Evolutionary conservation across 2,329 filamentous ascomycete species (phyloP), one percentile per base, ranked within the genome.

Genomic region (Fusarium fracticaudum): DNA sequence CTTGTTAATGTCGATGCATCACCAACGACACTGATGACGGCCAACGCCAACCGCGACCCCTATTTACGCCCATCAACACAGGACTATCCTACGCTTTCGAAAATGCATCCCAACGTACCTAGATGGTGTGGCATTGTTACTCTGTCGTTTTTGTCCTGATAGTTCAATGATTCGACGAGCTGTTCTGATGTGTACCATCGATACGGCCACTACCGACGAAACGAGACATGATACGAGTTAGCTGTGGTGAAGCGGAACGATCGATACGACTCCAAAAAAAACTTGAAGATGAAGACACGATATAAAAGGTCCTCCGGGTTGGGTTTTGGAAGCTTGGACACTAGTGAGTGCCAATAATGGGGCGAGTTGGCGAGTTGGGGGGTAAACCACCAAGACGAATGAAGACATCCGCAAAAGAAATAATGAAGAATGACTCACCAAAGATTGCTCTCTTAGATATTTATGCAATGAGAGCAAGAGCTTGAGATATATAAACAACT

Each of bases 21-120:
- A 31, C 48, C 41, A 29, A 44, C 24, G 35, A 17, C 26, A 24
- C 29, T 26, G 62, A 14, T 47, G 45, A 54, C 12, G 13, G 17
- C 33, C 31, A 38, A 33, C 35, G 33, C 55, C 54, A 55, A 17
- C 41, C 9, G 10, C 14, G 43, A 20, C 60, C 68, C 68, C 68
- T 71, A 66, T 70, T 40, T n/a, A 20, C 17, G 10, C 12, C n/a
- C 47, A 43, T 48, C 44, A 60, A 43, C 48, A 26, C 33, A 45
- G 29, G 31, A 38, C 20, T 12, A 40, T 38, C 13, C 9, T 51
- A 17, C 26, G 15, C 24, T 14, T 31, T 26, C 18, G 5, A 43
- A 45, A 33, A 44, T 15, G 6, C 13, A 55, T 60, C 24, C 43
- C 6, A 6, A n/a, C 2, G 3, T n/a, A 43, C 1, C 5, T 15